Base-by-base conservation (phyloP, 2,329 filamentous ascomycete genomes). In the Xylaria sp. region DNA sequence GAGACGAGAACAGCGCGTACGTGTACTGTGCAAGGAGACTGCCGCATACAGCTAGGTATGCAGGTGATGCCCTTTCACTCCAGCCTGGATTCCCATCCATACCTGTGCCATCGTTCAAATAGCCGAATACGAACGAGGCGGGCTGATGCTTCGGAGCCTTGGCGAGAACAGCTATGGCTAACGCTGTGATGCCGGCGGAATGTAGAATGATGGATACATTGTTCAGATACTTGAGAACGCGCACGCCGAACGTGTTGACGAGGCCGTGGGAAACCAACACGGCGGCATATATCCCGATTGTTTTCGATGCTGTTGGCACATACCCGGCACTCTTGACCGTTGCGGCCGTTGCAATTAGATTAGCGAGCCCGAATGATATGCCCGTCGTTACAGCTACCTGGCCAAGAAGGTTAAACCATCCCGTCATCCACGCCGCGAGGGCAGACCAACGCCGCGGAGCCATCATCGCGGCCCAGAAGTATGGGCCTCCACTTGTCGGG, bases 401-500 rank as follows among this genome's bases (percentile, higher is more conserved):
- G 28, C 81, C 81, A 5, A 83, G 78, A 12, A 83, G 71, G 69
- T 83, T 83, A 72, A 80, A 82, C 81, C 81, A 83, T 25, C 81
- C 81, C 0, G 81, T 83, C 34, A 82, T 69, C 81, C 81, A 82
- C 9, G 80, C 80, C 0, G 78, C 77, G 52, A 82, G 81, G 3
- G 81, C 74, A 1, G 80, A 81, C 77, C 77, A 81, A 2, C 74
- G 73, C 6, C 81, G 79, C 0, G 86, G 86, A 2, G 87, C 86
- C 39, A 89, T 81, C 71, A 88, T 83, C 1, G 87, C 87, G 0
- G 86, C 82, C 87, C 88, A 89, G 76, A 88, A 89, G 74, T 90
- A 89, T 1, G 87, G 87, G 0, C 87, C 87, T 48, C 87, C 87
- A 55, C 82, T 84, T 1, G 86, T 88, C 0, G 87, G 87, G 68